A percentile compares a stretch with the other conserved stretches of the same genome.
Evolutionary conservation across 225 moss, liverwort and hornwort genomes (phyloP).

Genomic region (Physcomitrellopsis africana): DNA sequence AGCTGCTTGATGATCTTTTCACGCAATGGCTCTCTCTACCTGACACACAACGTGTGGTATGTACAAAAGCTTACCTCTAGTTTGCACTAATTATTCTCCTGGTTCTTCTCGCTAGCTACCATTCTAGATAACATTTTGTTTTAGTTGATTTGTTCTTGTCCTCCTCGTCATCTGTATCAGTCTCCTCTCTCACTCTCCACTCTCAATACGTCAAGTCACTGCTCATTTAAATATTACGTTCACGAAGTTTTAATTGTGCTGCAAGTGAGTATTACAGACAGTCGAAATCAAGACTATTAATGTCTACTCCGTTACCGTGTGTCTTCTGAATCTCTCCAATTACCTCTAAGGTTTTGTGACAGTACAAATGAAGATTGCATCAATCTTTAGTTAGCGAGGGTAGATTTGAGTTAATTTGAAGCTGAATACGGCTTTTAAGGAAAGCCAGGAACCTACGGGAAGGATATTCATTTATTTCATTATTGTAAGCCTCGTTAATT

Average conservation of each 20-base stretch:
- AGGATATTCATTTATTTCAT: background rate
- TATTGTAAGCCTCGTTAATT: background rate
- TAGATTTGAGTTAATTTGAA: too few species aligned
- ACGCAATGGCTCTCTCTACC: constrained; percentile 77
- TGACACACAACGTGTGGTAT: constrained; percentile 72
- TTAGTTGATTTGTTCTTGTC: background rate
- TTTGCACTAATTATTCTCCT: background rate
- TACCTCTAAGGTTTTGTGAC: too few species aligned
- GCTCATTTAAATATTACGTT: too few species aligned
- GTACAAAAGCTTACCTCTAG: background rate
- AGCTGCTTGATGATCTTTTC: constrained; percentile 68
- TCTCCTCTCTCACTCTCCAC: too few species aligned
- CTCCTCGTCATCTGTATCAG: background rate
- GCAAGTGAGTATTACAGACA: too few species aligned
- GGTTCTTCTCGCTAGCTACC: background rate
- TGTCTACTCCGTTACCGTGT: background rate
- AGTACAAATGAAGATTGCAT: too few species aligned
- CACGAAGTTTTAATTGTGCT: too few species aligned
- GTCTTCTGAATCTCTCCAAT: too few species aligned
- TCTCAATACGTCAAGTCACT: too few species aligned
- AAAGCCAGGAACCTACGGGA: background rate
- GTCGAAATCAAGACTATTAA: background rate
- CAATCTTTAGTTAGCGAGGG: too few species aligned
- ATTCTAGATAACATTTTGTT: background rate
- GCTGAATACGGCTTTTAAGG: too few species aligned